Conservation (phyloP, 106 monocot genomes). For the Allium cepa region DNA sequence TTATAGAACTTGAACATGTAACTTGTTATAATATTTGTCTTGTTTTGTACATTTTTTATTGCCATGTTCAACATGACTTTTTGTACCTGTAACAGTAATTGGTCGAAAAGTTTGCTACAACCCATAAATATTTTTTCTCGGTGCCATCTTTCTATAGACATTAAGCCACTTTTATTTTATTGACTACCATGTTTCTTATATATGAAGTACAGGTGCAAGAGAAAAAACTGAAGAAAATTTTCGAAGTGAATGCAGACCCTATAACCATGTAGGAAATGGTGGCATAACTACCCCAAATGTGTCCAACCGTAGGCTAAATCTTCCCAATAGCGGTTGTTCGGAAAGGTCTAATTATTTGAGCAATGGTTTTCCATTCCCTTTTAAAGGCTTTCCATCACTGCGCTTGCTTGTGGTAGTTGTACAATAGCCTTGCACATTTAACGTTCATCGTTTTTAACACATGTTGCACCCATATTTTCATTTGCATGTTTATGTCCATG, state of each 20-base stretch:
- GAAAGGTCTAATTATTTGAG: slow-evolving; percentile 23
- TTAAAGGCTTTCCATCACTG: slow-evolving; percentile 53
- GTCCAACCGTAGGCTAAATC: slow-evolving; percentile 18
- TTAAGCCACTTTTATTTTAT: background rate
- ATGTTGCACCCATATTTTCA: too few species aligned
- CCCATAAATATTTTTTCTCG: background rate
- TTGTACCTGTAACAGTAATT: too few species aligned
- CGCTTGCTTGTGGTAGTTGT: slow-evolving; percentile 88
- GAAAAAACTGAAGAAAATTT: slow-evolving; percentile 70
- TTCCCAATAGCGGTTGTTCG: slow-evolving; percentile 54
- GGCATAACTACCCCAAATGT: slow-evolving; percentile 23
- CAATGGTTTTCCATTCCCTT: slow-evolving; percentile 51
- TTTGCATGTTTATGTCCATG: too few species aligned
- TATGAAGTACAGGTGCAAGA: slow-evolving; percentile 50
- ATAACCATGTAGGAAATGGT: slow-evolving; percentile 43
- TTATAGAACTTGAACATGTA: too few species aligned
- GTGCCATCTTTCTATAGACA: background rate
- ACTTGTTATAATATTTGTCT: too few species aligned
- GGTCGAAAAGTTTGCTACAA: too few species aligned
- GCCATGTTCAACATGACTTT: too few species aligned
- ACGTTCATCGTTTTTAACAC: too few species aligned
- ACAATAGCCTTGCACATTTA: too few species aligned
- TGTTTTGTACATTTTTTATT: too few species aligned
- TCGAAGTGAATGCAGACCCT: slow-evolving; percentile 57
- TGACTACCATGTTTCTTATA: background rate